These are phyloP conservation scores for Leptographium lundbergii DNA, from an alignment of 2,329 filamentous ascomycete genomes.

Conservation along the genomic window DNA sequence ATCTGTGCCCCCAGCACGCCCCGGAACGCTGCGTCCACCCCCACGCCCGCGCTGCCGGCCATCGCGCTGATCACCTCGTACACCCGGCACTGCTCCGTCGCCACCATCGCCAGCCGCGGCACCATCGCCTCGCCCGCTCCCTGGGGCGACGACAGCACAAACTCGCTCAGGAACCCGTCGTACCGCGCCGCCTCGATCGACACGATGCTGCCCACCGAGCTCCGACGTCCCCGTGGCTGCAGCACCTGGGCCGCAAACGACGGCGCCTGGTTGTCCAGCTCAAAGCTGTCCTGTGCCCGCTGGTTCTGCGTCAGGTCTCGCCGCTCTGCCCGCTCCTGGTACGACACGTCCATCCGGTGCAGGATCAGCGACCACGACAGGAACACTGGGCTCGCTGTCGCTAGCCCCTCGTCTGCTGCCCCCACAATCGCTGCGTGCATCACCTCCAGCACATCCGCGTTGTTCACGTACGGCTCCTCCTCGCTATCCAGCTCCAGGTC, in stretches of 20 bases:
- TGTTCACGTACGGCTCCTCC: constrained; percentile 51
- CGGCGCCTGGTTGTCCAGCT: constrained; percentile 27
- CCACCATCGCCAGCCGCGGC: constrained; percentile 35
- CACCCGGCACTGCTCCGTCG: constrained; percentile 36
- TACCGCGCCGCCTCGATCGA: constrained; percentile 49
- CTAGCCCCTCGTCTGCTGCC: constrained; percentile 41
- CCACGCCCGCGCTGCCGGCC: constrained; percentile 32
- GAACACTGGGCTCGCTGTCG: constrained; percentile 57
- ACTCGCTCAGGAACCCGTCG: constrained; percentile 41
- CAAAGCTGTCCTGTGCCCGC: constrained; percentile 43
- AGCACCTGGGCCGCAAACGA: constrained; percentile 7
- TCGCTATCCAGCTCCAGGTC: constrained; percentile 28
- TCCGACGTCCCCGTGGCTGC: constrained; percentile 32
- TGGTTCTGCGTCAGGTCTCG: constrained; percentile 45
- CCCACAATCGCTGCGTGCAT: constrained; percentile 60
- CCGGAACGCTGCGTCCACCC: constrained; percentile 34
- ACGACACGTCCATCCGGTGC: constrained; percentile 53
- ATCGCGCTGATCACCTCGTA: constrained; percentile 42
- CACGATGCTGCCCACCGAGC: constrained; percentile 49
- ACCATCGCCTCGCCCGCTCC: constrained; percentile 32
- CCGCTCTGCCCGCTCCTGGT: constrained; percentile 47
- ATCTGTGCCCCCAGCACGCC: constrained; percentile 48
- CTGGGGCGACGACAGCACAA: constrained; percentile 28
- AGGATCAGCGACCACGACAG: constrained; percentile 75
- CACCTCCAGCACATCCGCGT: constrained; percentile 54